Percentiles rank a stretch among this genome's conserved stretches.
These are phyloP conservation scores for Microdochium bolleyi DNA, from an alignment of 2,329 filamentous ascomycete genomes.

Conservation along the genomic window DNA sequence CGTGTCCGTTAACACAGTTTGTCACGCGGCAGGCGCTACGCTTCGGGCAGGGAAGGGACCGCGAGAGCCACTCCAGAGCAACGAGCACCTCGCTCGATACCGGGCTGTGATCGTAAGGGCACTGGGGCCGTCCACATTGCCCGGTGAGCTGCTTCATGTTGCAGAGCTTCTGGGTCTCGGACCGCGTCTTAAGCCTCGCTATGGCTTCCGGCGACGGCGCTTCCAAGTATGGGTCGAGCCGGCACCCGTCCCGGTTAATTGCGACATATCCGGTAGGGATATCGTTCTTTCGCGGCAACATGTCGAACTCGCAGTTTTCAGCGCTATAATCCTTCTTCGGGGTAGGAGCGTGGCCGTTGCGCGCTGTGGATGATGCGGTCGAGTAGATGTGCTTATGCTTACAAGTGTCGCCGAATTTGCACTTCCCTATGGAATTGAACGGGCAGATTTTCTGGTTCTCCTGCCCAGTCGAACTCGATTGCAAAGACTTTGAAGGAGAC, in stretches of 20 bases:
- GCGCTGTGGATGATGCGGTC: slow-evolving; percentile 1
- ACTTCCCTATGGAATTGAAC: slow-evolving; percentile 18
- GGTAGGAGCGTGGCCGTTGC: slow-evolving; percentile 2
- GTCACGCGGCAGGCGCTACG: slow-evolving; percentile 14
- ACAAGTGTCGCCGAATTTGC: slow-evolving; percentile 18
- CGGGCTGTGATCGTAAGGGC: slow-evolving; percentile 18
- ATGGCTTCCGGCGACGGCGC: slow-evolving; percentile 7
- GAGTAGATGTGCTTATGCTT: slow-evolving; percentile 14
- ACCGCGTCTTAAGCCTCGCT: slow-evolving; percentile 12
- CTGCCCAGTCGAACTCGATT: slow-evolving; percentile 1
- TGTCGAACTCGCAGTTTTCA: slow-evolving; percentile 1
- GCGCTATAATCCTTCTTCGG: slow-evolving; percentile 5
- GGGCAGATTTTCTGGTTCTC: slow-evolving; percentile 11
- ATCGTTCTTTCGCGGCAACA: slow-evolving; percentile 13
- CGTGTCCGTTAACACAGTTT: slow-evolving; percentile 18
- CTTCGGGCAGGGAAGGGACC: neutral
- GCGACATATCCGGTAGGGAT: slow-evolving; percentile 17
- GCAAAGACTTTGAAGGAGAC: neutral
- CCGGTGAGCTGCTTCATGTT: slow-evolving; percentile 17
- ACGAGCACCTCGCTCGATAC: slow-evolving; percentile 13
- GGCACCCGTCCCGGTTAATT: slow-evolving; percentile 16
- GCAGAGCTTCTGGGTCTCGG: slow-evolving; percentile 14
- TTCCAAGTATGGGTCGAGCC: slow-evolving; percentile 19
- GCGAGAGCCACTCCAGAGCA: neutral
- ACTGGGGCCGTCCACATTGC: slow-evolving; percentile 12